phyloP scores from a whole-genome alignment of 768 basidiomycete species.

The Amanita thiersii region DNA sequence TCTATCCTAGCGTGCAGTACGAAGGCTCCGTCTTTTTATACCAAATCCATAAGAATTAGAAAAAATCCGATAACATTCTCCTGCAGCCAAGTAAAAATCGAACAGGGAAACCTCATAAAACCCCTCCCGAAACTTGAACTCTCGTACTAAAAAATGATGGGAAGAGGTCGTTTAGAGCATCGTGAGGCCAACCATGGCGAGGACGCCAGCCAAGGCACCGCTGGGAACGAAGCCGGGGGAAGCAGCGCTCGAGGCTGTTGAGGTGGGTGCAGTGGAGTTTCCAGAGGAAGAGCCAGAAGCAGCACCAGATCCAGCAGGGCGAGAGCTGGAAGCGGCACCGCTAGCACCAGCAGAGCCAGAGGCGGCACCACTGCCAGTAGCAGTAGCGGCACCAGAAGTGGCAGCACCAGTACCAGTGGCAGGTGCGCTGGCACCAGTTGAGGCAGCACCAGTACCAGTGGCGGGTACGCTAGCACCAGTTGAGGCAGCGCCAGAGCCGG shows the following conservation, averaged over 20 bases:
- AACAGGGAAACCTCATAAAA: too few species aligned
- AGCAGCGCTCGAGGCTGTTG: not conserved
- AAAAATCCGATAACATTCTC: too few species aligned
- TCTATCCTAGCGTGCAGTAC: too few species aligned
- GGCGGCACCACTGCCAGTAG: not conserved
- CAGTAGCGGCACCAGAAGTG: not conserved
- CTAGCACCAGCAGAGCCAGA: not conserved
- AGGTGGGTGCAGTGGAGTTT: not conserved
- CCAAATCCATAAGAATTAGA: too few species aligned
- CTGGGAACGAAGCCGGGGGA: not conserved
- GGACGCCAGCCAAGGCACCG: conserved; percentile 5
- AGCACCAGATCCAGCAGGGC: not conserved
- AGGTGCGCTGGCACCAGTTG: too few species aligned
- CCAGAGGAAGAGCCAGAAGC: not conserved
- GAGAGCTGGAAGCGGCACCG: not conserved
- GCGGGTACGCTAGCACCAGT: too few species aligned
- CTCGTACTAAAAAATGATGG: not conserved
- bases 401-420: not conserved
- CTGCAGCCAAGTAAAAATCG: too few species aligned
- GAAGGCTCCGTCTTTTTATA: too few species aligned
- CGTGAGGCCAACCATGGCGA: conserved; percentile 3
- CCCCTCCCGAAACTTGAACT: not conserved
- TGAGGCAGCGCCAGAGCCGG: too few species aligned
- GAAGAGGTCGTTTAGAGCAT: conserved; percentile 1
- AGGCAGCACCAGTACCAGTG: too few species aligned